phyloP scores from a whole-genome alignment of 2,329 filamentous ascomycete species.

The Knoxdaviesia capensis region DNA sequence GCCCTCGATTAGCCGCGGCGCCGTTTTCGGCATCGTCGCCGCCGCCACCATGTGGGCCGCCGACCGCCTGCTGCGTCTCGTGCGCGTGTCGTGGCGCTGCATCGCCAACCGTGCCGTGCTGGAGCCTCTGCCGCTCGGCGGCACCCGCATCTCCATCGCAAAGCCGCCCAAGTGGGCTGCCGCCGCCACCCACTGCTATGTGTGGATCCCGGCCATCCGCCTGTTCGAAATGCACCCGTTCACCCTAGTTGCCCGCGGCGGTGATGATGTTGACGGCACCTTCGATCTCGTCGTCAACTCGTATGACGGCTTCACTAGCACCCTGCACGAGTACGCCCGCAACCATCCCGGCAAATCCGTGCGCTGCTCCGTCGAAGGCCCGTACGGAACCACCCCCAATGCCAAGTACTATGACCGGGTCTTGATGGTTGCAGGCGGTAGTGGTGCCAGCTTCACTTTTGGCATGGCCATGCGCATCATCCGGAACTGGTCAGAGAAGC shows the following conservation, averaged over 20 bases:
- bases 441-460: conserved; percentile 35
- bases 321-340: conserved; percentile 29
- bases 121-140: conserved; percentile 30
- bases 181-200: conserved; percentile 40
- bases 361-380: conserved; percentile 32
- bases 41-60: conserved; percentile 25
- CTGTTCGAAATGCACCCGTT: conserved; percentile 41
- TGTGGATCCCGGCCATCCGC: conserved; percentile 41
- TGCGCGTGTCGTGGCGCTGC: conserved; percentile 21
- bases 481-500: conserved; percentile 5
- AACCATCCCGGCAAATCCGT: conserved; percentile 26
- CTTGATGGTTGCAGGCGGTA: conserved; percentile 39
- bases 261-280: conserved; percentile 12
- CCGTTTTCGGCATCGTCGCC: conserved; percentile 20
- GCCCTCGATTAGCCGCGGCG: conserved; percentile 20
- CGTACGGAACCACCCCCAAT: conserved; percentile 35
- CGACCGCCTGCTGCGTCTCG: conserved; percentile 27
- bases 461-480: conserved; percentile 18
- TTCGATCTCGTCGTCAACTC: conserved; percentile 38
- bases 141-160: conserved; percentile 31
- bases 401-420: conserved; percentile 31
- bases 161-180: conserved; percentile 24
- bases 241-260: conserved; percentile 27
- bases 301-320: conserved; percentile 36
- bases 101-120: conserved; percentile 30